Evolutionary conservation across 176 grass and related monocot genomes (phyloP), one percentile per base, ranked within the genome.

Genomic region (Musa schizocarpa): DNA sequence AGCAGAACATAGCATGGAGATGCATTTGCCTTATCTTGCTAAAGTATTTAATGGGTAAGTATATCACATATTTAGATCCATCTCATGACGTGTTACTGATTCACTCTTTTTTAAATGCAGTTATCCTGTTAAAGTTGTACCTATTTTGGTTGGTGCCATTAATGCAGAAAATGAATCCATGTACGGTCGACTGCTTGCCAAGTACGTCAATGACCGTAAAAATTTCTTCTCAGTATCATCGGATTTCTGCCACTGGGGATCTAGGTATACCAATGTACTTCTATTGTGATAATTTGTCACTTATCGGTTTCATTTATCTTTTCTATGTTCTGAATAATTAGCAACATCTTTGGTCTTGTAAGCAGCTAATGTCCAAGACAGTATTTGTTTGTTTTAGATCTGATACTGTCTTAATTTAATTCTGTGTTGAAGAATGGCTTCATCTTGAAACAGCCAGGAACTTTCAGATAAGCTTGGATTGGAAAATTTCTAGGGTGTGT

Each of bases 1-100:
- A 89, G 95, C 95, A 73, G 95, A 98, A 82, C 95, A 98, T 87
- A 93, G 95, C 88, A 93, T 98, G 90, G 95, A 98, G 85, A 98
- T 98, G 95, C 95, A 93, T 87, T 86, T 98, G 76, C 88, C 95
- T 69, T 93, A 98, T 78, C 88, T 98, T 85, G 83, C 90, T 73
- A 93, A 98, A 87, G 88, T 98, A 17, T 98, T 93, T 66, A 80
- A 98, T 50, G 88, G 95, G 95, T 93, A 91, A 80, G 24, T 71
- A 83, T 43, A 20, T 43, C 34, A 43, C 34, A 43, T 6, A 68
- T 50, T 65, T 34, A 75, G 21, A 50, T 66, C 54, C 29, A 10
- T 22, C 56, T 20, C 52, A 50, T 16, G 13, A 53, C 34, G 4
- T 43, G 34, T 43, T 43, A 43, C 22, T 7, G 68, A 69, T 76